Base-by-base conservation (phyloP, 495 filamentous ascomycete genomes). In the Xylaria sp. region DNA sequence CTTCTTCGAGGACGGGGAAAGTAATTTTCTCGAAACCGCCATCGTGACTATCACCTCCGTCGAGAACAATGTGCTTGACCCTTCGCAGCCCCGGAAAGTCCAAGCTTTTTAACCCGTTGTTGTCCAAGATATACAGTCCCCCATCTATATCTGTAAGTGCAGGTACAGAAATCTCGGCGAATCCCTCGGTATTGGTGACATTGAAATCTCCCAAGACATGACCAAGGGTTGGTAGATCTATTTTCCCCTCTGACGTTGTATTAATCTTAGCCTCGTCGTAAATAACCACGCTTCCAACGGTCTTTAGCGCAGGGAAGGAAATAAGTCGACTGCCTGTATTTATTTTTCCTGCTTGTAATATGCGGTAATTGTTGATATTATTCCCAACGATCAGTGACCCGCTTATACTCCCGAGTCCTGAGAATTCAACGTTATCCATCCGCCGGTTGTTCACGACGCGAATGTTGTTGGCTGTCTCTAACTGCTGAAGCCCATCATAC, bases 171-270 rank as follows among this genome's bases (percentile, higher is more conserved):
- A 68, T 21, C 35, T 57, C 50, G 0, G 21, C 59, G 11, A 59
- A 12, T 2, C 52, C 37, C 5, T 44, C n/a, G 17, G 37, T 31
- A 14, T 46, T 40, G 3, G 66, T 58, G 35, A 68, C 19, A 37
- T 46, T 59, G 66, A 68, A 44, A 24, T 68, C 37, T 29, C 66
- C 66, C n/a, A 44, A 68, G 24, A 68, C 66, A 35, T 68, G 66
- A 15, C 31, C 41, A 1, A 68, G 52, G 33, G 41, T 17, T n/a
- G 66, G 66, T 9, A 68, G 11, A 8, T 68, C 52, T 19, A 68
- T 31, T 14, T 21, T 52, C 7, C 66, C 66, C 14, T 15, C 3
- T 5, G 4, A 14, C 14, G 53, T 9, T 3, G 7, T 3, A 9
- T n/a, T n/a, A n/a, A n/a, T n/a, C n/a, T n/a, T n/a, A 33, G 24